phyloP scores from a whole-genome alignment of 176 grass and related monocot genomes.

The Aegilops bicornis region DNA sequence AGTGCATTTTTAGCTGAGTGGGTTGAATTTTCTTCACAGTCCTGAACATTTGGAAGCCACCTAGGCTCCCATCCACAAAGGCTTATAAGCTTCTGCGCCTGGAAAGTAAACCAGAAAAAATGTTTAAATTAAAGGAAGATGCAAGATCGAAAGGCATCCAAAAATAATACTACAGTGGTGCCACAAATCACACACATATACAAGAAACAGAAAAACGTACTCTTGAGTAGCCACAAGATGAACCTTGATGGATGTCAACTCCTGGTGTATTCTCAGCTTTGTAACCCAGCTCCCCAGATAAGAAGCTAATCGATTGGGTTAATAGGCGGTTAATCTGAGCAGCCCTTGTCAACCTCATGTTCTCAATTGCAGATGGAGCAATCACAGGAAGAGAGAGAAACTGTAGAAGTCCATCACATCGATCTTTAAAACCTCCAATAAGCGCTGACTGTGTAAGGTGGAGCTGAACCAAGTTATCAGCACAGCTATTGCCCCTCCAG shows the following conservation, averaged over 20 bases:
- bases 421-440: conserved; percentile 91
- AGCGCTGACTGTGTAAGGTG: conserved; percentile 72
- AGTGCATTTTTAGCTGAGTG: conserved; percentile 70
- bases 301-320: conserved; percentile 64
- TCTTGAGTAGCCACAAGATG: conserved; percentile 60
- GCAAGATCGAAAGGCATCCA: neutral
- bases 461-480: conserved; percentile 87
- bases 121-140: conserved; percentile 26
- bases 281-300: conserved; percentile 67
- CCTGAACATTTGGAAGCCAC: conserved; percentile 98
- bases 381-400: conserved; percentile 77
- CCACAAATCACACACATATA: conserved; percentile 1
- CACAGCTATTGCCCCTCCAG: conserved; percentile 93
- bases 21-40: conserved; percentile 95
- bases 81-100: conserved; percentile 96
- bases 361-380: conserved; percentile 82
- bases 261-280: conserved; percentile 63
- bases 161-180: conserved; percentile 10
- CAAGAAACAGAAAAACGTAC: conserved; percentile 44
- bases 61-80: conserved; percentile 99
- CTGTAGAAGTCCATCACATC: conserved; percentile 88
- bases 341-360: conserved; percentile 69
- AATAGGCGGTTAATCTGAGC: conserved; percentile 68
- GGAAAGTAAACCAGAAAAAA: conserved; percentile 29
- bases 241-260: conserved; percentile 54